Base-by-base conservation (phyloP, 2,329 filamentous ascomycete genomes). In the Fusarium austroafricanum region DNA sequence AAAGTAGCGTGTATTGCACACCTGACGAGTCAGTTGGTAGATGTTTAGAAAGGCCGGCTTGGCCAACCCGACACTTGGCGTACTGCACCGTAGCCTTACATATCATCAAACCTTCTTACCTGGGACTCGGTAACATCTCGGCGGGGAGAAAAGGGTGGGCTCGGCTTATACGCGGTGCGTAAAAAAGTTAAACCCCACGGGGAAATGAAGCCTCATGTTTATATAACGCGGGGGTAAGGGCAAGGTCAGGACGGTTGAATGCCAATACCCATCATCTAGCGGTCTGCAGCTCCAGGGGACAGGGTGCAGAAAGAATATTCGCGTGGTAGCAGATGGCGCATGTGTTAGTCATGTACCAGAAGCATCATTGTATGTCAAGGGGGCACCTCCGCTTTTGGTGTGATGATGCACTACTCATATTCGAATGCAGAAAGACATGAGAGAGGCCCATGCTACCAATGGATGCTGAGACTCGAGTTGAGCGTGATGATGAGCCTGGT, bases 171-270 rank as follows among this genome's bases (percentile, higher is more conserved):
- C 53, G 39, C 44, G 29, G 64, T 59, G 50, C 50, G 45, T 35
- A 28, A 37, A 46, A 46, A 44, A 46, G 15, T n/a, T 10, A n/a
- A 58, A 54, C 65, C 65, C 65, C 65, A 61, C 53, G 65, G 65
- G 65, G 65, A 68, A 68, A 68, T 53, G 61, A 67, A 67, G 64
- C 51, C 51, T 67, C 47, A 52, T 40, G 46, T 42, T 43, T 49
- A 39, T 49, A 39, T 37, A 59, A 65, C 60, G 65, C 60, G 64
- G 61, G 65, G 65, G 45, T 35, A 37, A 45, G 47, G 49, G 33
- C n/a, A 31, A 57, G 39, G n/a, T 45, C 45, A 40, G 39, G 43
- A 52, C 47, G 56, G 40, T 68, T 65, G 50, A 65, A 43, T 44
- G 42, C 20, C 50, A 29, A 61, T 15, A 21, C 29, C 39, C 35